phyloP scores from a whole-genome alignment of 805 yeast species.

The Maudiozyma barnettii region DNA sequence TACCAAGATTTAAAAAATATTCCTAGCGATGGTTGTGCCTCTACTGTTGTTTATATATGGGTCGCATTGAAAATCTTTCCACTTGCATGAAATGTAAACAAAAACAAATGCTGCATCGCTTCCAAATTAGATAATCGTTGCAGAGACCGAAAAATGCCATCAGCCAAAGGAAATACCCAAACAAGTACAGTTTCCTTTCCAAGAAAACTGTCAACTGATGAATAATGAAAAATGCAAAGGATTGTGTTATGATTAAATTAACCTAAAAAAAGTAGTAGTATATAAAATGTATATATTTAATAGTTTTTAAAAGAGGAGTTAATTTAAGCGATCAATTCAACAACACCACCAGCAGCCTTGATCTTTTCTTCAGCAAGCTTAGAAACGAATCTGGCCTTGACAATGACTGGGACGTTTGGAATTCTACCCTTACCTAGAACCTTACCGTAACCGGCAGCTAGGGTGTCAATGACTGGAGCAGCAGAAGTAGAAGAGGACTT shows the following conservation, averaged over 20 bases:
- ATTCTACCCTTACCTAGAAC: slow-evolving; percentile 98
- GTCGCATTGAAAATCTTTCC: not conserved
- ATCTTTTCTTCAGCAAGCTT: slow-evolving; percentile 99
- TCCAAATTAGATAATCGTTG: not conserved
- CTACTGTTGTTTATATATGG: not conserved
- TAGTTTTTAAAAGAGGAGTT: slow-evolving; percentile 4
- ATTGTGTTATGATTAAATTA: not conserved
- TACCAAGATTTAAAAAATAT: not conserved
- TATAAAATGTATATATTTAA: not conserved
- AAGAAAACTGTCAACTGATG: too few species aligned
- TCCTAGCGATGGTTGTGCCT: not conserved
- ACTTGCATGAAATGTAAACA: not conserved
- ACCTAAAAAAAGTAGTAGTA: not conserved
- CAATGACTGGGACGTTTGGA: slow-evolving; percentile 97
- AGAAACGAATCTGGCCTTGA: slow-evolving; percentile 98
- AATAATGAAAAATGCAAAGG: not conserved
- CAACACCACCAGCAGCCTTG: slow-evolving; percentile 99
- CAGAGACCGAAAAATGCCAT: not conserved
- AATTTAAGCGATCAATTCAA: slow-evolving; percentile 92
- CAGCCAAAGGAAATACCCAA: too few species aligned
- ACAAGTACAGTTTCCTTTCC: too few species aligned
- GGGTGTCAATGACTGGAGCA: slow-evolving; percentile 98
- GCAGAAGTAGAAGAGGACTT: slow-evolving; percentile 73
- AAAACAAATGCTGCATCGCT: not conserved
- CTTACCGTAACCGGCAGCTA: slow-evolving; percentile 99